These are phyloP conservation scores for Elsinoe necatrix DNA, from an alignment of 2,329 filamentous ascomycete genomes.

Conservation along the genomic window DNA sequence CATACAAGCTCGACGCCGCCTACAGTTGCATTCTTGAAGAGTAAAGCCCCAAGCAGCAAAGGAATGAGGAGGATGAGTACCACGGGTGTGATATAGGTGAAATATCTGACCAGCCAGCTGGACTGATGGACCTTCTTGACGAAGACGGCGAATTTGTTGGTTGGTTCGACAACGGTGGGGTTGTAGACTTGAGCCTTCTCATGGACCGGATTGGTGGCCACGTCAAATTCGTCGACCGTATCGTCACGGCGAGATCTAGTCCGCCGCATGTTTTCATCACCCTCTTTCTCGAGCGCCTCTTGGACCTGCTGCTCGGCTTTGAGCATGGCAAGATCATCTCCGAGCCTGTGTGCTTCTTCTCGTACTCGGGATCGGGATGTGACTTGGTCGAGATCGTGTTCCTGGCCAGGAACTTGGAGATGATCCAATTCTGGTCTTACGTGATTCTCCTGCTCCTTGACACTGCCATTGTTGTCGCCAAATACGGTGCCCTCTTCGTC, in stretches of 20 bases:
- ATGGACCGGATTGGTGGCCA: constrained; percentile 59
- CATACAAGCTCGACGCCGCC: constrained; percentile 74
- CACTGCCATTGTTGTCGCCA: constrained; percentile 21
- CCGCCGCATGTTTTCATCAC: constrained; percentile 36
- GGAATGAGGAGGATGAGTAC: constrained; percentile 59
- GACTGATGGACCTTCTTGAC: constrained; percentile 59
- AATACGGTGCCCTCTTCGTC: constrained; percentile 31
- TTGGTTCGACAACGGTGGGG: constrained; percentile 51
- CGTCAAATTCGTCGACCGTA: constrained; percentile 57
- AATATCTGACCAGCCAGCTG: constrained; percentile 58
- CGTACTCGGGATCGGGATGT: constrained; percentile 50
- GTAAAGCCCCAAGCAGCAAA: constrained; percentile 54
- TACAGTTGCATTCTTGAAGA: constrained; percentile 43
- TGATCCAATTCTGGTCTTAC: constrained; percentile 6
- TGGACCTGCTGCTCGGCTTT: constrained; percentile 56
- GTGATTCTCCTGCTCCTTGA: constrained; percentile 1
- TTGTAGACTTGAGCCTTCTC: constrained; percentile 58
- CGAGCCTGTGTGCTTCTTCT: constrained; percentile 52
- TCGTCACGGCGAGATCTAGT: constrained; percentile 47
- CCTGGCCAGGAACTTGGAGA: constrained; percentile 17
- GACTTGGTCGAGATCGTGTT: constrained; percentile 39
- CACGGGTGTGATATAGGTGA: constrained; percentile 62
- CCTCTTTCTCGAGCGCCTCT: constrained; percentile 33
- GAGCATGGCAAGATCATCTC: constrained; percentile 58
- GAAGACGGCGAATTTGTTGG: constrained; percentile 53